A percentile compares a stretch with the other conserved stretches of the same genome.
phyloP scores from a whole-genome alignment of 1,284 basidiomycete genomes.

The Tilletia horrida region DNA sequence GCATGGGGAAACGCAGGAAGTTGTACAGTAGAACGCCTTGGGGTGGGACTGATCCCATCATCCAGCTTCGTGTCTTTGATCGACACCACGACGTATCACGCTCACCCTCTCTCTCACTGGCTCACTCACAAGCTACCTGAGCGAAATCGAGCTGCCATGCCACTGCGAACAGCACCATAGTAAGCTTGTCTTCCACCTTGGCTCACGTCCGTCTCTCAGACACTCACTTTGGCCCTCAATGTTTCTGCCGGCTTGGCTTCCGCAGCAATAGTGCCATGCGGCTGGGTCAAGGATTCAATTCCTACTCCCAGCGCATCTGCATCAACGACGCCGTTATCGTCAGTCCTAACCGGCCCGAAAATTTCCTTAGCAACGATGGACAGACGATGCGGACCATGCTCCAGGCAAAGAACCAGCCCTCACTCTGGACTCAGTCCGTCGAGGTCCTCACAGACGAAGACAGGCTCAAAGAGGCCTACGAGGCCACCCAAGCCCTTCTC shows the following conservation, averaged over 20 bases:
- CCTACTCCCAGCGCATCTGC: conserved; percentile 16
- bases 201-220: too few relatives aligned
- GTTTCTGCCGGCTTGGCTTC: background rate
- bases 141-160: too few relatives aligned
- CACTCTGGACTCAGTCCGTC: background rate
- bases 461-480: background rate
- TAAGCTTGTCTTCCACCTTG: too few relatives aligned
- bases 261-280: conserved; percentile 21
- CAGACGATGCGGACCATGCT: conserved; percentile 17
- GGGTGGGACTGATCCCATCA: too few relatives aligned
- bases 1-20: too few relatives aligned
- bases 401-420: background rate
- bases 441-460: conserved; percentile 15
- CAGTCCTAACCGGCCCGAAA: conserved; percentile 9
- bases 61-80: too few relatives aligned
- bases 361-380: conserved; percentile 16
- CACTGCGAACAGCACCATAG: too few relatives aligned
- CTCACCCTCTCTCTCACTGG: too few relatives aligned
- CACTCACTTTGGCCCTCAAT: background rate
- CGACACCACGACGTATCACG: too few relatives aligned
- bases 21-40: too few relatives aligned
- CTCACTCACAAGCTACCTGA: too few relatives aligned
- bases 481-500: background rate
- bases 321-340: conserved; percentile 6
- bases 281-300: conserved; percentile 17